Conservation (phyloP, 306 rosid species). For the Castanea sativa region DNA sequence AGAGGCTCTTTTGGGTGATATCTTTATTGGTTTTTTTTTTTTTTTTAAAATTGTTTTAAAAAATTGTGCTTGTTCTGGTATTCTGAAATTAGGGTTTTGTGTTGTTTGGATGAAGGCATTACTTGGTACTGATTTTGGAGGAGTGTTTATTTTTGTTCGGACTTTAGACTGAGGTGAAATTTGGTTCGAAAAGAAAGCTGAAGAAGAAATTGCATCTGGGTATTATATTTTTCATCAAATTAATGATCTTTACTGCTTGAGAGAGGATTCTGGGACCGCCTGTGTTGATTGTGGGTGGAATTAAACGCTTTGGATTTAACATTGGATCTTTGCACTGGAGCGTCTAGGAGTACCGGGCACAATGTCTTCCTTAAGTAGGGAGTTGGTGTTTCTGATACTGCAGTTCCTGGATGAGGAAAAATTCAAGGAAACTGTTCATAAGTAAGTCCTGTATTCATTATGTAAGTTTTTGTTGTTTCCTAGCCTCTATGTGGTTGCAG, state of each 20-base stretch:
- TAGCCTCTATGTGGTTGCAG: background rate
- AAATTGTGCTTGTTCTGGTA: background rate
- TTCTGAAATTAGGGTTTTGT: background rate
- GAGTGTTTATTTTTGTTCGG: constrained; percentile 1
- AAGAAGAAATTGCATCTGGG: constrained; percentile 15
- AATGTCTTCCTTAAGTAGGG: constrained; percentile 51
- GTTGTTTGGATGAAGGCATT: constrained; percentile 17
- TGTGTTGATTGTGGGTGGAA: constrained; percentile 5
- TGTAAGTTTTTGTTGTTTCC: background rate
- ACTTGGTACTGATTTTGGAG: background rate
- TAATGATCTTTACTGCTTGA: constrained; percentile 5
- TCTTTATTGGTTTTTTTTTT: constrained; percentile 1
- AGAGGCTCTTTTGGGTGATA: background rate
- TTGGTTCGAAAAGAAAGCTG: constrained; percentile 1
- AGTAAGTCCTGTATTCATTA: constrained; percentile 17
- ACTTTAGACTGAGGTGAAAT: background rate
- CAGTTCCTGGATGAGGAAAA: constrained; percentile 49
- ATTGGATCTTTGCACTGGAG: constrained; percentile 43
- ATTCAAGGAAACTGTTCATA: constrained; percentile 48
- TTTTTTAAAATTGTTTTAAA: background rate
- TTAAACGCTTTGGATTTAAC: background rate
- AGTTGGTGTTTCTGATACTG: constrained; percentile 44
- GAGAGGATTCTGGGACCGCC: constrained; percentile 12
- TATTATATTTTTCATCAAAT: background rate
- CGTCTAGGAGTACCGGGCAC: constrained; percentile 42